Evolutionary conservation across 176 grass and related monocot genomes (phyloP), one percentile per base, ranked within the genome.

Genomic region (Raddia guianensis): DNA sequence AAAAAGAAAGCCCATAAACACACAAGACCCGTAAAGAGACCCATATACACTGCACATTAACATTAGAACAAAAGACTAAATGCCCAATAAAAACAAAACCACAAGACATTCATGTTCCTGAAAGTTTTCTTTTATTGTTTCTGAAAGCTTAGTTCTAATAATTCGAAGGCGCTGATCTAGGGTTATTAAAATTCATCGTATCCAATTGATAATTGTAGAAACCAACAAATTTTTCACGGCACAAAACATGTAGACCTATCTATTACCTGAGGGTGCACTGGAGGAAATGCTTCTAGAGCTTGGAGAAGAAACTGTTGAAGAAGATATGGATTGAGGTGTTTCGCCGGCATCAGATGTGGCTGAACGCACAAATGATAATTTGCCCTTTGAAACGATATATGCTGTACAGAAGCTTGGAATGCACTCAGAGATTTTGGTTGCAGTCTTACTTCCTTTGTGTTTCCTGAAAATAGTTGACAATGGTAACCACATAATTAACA

Each of bases 371-470:
- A 82, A 97, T 86, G 80, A 85, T 3, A 97, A 74, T 89, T 97
- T 93, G 47, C 94, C 91, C 83, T 91, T 97, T 6, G 83, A 97
- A 34, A 97, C 74, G 4, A 93, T 66, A 45, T 91, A 97, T 49
- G 80, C 83, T 52, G 94, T 97, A 82, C 94, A 97, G 70, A 97
- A 97, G 73, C 73, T 85, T 49, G 94, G 94, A 71, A 91, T 87
- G 80, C 83, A 82, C 80, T 78, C 88, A 1, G 83, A 97, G 72
- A 97, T 97, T 89, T 84, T 93, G 20, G 88, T 83, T 62, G 88
- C 89, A 16, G 85, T 84, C 71, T 85, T 92, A 63, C 56, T 87
- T 76, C 83, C 86, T 87, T 90, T 91, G 75, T 72, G 35, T 85
- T 91, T 93, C 80, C 94, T 97, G 77, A 7, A 89, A 59, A 52